A percentile compares a stretch with the other conserved stretches of the same genome.
Evolutionary conservation across 108 stramenopile species (phyloP).

Genomic region (Pseudonitzschia pungens): DNA sequence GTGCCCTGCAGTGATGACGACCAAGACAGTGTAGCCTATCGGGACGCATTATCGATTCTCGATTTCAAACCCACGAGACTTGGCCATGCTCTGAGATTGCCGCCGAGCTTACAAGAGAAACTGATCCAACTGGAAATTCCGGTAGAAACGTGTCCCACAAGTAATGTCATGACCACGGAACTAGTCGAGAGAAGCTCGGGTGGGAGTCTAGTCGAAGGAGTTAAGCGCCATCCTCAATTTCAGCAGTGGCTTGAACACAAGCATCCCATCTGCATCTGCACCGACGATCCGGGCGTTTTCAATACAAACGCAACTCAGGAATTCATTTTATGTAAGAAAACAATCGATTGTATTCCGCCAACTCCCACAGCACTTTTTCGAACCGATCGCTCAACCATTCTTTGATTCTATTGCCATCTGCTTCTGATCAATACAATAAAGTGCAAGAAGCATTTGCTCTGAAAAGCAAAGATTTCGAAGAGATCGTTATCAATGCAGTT

Average conservation of each 20-base stretch:
- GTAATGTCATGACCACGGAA: conserved; percentile 79
- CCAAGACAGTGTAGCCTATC: conserved; percentile 23
- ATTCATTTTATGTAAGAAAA: conserved; percentile 36
- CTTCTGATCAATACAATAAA: not conserved
- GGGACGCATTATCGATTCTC: conserved; percentile 39
- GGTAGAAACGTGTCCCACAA: conserved; percentile 77
- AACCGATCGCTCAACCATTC: not conserved
- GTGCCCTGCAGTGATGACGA: conserved; percentile 37
- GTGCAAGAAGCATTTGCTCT: conserved; percentile 43
- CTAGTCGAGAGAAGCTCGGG: conserved; percentile 42
- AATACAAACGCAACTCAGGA: conserved; percentile 60
- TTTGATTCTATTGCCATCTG: not conserved
- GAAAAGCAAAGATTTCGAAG: conserved; percentile 14
- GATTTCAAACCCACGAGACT: conserved; percentile 65
- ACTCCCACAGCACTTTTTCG: not conserved
- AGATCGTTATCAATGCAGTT: conserved; percentile 41
- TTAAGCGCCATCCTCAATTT: conserved; percentile 58
- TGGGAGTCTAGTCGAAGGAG: conserved; percentile 54
- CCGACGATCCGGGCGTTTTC: conserved; percentile 81
- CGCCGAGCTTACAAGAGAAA: conserved; percentile 36
- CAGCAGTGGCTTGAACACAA: conserved; percentile 37
- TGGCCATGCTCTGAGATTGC: conserved; percentile 64
- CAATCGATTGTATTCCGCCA: not conserved
- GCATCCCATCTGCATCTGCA: conserved; percentile 58
- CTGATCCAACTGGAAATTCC: conserved; percentile 41